Base-by-base conservation (phyloP, 768 basidiomycete genomes). In the Clitopilus hobsonii region DNA sequence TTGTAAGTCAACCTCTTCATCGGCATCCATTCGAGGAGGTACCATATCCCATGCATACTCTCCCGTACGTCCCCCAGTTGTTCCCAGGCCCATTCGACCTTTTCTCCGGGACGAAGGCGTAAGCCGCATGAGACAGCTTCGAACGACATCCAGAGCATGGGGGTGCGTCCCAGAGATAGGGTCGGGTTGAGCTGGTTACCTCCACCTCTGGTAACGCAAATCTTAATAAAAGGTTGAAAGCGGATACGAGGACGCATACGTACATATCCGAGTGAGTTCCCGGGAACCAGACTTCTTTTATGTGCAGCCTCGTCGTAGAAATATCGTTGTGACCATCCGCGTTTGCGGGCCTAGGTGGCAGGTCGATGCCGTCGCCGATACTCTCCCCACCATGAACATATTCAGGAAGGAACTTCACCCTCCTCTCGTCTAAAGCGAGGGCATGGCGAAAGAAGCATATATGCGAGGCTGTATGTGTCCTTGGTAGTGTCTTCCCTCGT, bases 351-450 rank as follows among this genome's bases (percentile, higher is more conserved):
- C n/a, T 45, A 16, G 49, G 2, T 20, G 49, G n/a, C 45, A 24
- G 45, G 45, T 18, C 23, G 18, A 8, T 23, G 6, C 27, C 20
- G 6, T 7, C 27, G 14, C 5, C 22, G 29, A 26, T 14, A 20
- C 26, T 30, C 23, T 30, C 28, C 10, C 62, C 63, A 2, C 61
- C 63, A 53, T 71, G 62, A 0, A 61, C 73, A 45, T 73, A 76
- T 54, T 79, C 76, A 0, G 78, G 78, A 2, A 75, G 55, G 56
- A 78, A 79, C 50, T 78, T 79, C 38, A 78, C 76, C 5, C 79
- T 70, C 23, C 70, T 64, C 47, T 79, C 79, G 54, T 79, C 78
- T 24, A 79, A 63, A 0, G 79, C 78, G 4, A 79, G 63, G 0
- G 75, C 78, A 60, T 79, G 78, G 6, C 77, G 71, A 54, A 79